Conservation (phyloP, 805 yeast genomes). For the Myxozyma lipomycoides region DNA sequence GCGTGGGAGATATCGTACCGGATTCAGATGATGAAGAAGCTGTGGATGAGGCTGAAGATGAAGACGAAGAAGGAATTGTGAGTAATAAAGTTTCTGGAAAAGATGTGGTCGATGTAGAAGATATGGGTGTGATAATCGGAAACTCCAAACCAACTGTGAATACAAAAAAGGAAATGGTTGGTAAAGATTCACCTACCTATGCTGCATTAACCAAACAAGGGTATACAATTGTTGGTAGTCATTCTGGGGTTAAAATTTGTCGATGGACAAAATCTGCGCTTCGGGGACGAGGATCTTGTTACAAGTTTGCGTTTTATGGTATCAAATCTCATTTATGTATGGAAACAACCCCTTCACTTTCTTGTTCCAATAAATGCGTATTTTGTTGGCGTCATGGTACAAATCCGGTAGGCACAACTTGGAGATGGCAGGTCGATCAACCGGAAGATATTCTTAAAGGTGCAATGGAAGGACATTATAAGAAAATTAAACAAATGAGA, state of each 20-base stretch:
- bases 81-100: slow-evolving; percentile 36
- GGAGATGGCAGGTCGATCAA: slow-evolving; percentile 95
- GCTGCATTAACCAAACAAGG: slow-evolving; percentile 90
- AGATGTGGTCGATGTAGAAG: slow-evolving; percentile 77
- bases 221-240: slow-evolving; percentile 87
- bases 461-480: slow-evolving; percentile 83
- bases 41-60: slow-evolving; percentile 41
- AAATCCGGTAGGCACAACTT: slow-evolving; percentile 89
- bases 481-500: slow-evolving; percentile 87
- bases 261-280: slow-evolving; percentile 95
- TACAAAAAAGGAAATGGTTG: slow-evolving; percentile 76
- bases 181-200: slow-evolving; percentile 81
- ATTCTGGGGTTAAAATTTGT: slow-evolving; percentile 91
- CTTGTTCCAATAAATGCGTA: slow-evolving; percentile 93
- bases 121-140: slow-evolving; percentile 63
- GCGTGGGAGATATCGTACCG: slow-evolving; percentile 50
- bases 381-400: slow-evolving; percentile 98
- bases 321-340: slow-evolving; percentile 86
- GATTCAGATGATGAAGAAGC: slow-evolving; percentile 47
- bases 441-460: slow-evolving; percentile 82
- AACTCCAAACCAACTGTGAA: slow-evolving; percentile 31
- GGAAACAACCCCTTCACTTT: slow-evolving; percentile 92
- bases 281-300: slow-evolving; percentile 91
- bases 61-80: slow-evolving; percentile 29
- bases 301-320: slow-evolving; percentile 88